Evolutionary conservation across 2,329 filamentous ascomycete species (phyloP), one percentile per base, ranked within the genome.

Genomic region (Colletotrichum sidae): DNA sequence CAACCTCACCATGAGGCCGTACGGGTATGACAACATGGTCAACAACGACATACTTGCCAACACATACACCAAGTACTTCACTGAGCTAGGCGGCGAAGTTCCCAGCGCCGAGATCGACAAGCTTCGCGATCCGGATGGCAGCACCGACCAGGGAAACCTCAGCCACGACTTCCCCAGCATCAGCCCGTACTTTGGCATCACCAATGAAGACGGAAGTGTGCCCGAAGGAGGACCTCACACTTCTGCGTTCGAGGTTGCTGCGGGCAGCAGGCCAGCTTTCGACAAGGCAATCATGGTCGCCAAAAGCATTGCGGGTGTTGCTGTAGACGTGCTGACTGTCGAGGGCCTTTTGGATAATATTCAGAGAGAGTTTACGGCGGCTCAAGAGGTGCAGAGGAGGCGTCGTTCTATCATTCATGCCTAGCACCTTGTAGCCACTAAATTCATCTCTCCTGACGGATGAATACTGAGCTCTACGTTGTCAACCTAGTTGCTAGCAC

Each of bases 161-260:
- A 74, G 72, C 50, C 70, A 74, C 5, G 72, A 70, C 6, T 73
- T 75, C 46, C 74, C 73, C 0, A 60, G 68, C 11, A 74, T 75
- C 8, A 70, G 69, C 2, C 70, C 72, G 2, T 54, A 57, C 41
- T 75, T 76, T 37, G 67, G 65, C n/a, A 75, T 76, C 44, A 67
- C 62, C 0, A 71, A 54, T 42, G 71, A 68, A 13, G 70, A 74
- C 33, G 72, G 72, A 25, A 68, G 52, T n/a, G 45, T 44, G 4
- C 60, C 65, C 7, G 12, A 56, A 4, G 61, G 60, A 6, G 81
- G 83, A 0, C 85, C 85, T 15, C 86, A 86, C 65, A 89, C 80
- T 8, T 80, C 82, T 0, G 80, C 82, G 0, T 89, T 86, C 68
- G 82, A 84, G 8, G 73, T 76, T 3, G 82, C 84, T 0, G 80